phyloP scores from a whole-genome alignment of 345 rosid genomes.

The Erodium maritimum region DNA sequence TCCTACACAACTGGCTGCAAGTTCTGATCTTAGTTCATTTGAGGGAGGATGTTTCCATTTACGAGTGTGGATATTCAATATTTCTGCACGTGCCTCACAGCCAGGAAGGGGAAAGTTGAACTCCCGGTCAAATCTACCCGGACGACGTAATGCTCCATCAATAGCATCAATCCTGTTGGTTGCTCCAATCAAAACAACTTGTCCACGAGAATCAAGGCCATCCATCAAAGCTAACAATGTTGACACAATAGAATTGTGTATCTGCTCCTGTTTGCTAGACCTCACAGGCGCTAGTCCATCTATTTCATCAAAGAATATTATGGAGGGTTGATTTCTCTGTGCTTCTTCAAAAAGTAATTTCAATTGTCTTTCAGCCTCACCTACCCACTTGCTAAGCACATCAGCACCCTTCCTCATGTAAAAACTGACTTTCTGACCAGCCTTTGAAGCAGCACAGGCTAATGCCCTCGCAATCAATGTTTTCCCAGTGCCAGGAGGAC shows the following conservation, averaged over 20 bases:
- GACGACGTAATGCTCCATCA: slow-evolving; percentile 98
- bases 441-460: slow-evolving; percentile 99
- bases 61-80: slow-evolving; percentile 92
- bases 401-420: slow-evolving; percentile 99
- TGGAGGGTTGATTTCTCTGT: slow-evolving; percentile 96
- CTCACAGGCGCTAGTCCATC: slow-evolving; percentile 99
- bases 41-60: slow-evolving; percentile 95
- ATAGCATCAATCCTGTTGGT: slow-evolving; percentile 99
- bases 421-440: slow-evolving; percentile 99
- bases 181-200: slow-evolving; percentile 99
- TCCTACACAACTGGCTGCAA: slow-evolving; percentile 96
- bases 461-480: slow-evolving; percentile 97
- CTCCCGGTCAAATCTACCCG: slow-evolving; percentile 99
- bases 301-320: slow-evolving; percentile 96
- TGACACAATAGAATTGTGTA: slow-evolving; percentile 97
- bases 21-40: slow-evolving; percentile 67
- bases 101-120: slow-evolving; percentile 98
- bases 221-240: slow-evolving; percentile 99
- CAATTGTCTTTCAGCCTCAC: slow-evolving; percentile 98
- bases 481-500: slow-evolving; percentile 99
- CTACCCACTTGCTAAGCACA: slow-evolving; percentile 99
- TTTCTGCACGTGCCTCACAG: slow-evolving; percentile 93
- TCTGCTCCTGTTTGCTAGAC: slow-evolving; percentile 99
- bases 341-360: slow-evolving; percentile 98
- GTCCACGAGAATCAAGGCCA: slow-evolving; percentile 99